phyloP scores from a whole-genome alignment of 2,329 filamentous ascomycete genomes.

The Sporothrix pseudoabietina region DNA sequence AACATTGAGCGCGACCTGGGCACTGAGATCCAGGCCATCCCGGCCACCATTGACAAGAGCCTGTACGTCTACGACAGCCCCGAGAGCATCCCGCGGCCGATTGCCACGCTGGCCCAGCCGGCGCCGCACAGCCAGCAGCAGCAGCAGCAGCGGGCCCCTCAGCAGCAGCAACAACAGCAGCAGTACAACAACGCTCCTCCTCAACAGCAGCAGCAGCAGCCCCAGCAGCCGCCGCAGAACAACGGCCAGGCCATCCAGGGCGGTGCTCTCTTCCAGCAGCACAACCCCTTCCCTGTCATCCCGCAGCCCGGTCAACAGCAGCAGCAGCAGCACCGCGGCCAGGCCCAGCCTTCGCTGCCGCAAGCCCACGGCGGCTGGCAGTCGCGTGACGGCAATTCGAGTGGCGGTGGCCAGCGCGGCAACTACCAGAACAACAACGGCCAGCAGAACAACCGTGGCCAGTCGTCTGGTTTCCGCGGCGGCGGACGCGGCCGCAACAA shows the following conservation, averaged over 20 bases:
- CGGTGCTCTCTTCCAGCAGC: slow-evolving; percentile 5
- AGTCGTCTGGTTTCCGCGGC: slow-evolving; percentile 19
- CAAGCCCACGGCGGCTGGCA: slow-evolving; percentile 35
- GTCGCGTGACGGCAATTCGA: slow-evolving; percentile 14
- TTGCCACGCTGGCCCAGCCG: slow-evolving; percentile 50
- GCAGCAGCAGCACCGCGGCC: slow-evolving; percentile 25
- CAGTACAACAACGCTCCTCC: not conserved
- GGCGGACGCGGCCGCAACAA: slow-evolving; percentile 8
- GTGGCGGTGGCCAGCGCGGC: slow-evolving; percentile 20
- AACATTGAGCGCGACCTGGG: slow-evolving; percentile 97
- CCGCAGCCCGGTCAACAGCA: not conserved
- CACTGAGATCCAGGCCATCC: slow-evolving; percentile 97
- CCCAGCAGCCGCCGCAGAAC: not conserved
- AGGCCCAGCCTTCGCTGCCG: slow-evolving; percentile 33
- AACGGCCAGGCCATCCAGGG: not conserved
- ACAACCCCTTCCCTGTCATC: slow-evolving; percentile 11
- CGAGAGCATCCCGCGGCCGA: slow-evolving; percentile 86
- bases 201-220: slow-evolving; percentile 11
- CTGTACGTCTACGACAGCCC: slow-evolving; percentile 98
- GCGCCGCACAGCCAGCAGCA: slow-evolving; percentile 8
- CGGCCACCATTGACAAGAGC: slow-evolving; percentile 90
- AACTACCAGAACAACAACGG: slow-evolving; percentile 4
- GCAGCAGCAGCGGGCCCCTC: not conserved
- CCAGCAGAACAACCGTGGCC: not conserved
- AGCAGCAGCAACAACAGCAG: slow-evolving; percentile 7